A percentile compares a stretch with the other conserved stretches of the same genome.
Conservation (phyloP, 805 yeast species). For the Yamadazyma nakazawae region DNA sequence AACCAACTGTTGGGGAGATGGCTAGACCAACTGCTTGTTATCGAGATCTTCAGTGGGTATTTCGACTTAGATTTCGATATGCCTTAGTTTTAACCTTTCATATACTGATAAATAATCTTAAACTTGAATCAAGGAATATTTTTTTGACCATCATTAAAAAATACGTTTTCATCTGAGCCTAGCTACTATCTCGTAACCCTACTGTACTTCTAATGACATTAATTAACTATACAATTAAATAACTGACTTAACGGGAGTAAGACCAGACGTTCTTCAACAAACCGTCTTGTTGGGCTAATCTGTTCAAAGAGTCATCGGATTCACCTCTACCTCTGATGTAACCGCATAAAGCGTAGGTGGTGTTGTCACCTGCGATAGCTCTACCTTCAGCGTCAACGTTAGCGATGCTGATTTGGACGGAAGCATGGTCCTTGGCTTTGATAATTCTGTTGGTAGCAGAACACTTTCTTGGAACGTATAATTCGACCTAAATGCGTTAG, state of each 20-base stretch:
- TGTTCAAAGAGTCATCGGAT: conserved; percentile 98
- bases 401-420: conserved; percentile 98
- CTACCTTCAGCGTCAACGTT: conserved; percentile 97
- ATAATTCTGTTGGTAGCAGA: conserved; percentile 99
- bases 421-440: conserved; percentile 99
- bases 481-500: conserved; percentile 77
- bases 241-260: conserved; percentile 84
- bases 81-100: no score
- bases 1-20: no score
- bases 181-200: not conserved
- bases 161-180: not conserved
- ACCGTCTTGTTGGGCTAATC: conserved; percentile 99
- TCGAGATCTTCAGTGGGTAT: no score
- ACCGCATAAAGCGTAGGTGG: conserved; percentile 96
- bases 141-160: no score
- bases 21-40: no score
- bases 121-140: no score
- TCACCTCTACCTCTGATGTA: conserved; percentile 99
- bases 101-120: no score
- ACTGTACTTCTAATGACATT: conserved; percentile 17
- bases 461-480: conserved; percentile 99
- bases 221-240: conserved; percentile 23
- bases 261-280: conserved; percentile 94
- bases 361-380: conserved; percentile 84
- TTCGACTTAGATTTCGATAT: no score